Evolutionary conservation across 208 protist species (phyloP).

Genomic region (Acanthamoeba sp.): DNA sequence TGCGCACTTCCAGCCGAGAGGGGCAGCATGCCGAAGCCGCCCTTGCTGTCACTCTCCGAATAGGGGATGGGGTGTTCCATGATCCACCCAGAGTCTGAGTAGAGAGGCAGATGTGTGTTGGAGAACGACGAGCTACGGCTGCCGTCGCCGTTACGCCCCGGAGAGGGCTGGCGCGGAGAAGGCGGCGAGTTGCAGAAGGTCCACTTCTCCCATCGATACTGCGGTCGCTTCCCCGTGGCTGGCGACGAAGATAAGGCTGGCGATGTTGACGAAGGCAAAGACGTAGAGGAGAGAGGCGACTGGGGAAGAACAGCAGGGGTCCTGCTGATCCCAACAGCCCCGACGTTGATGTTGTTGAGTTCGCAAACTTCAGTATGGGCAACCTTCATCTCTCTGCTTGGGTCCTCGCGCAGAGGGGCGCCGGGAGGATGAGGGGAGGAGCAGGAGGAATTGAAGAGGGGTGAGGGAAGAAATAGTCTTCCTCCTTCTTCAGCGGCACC

Average conservation of each 20-base stretch:
- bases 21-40: not conserved
- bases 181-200: constrained; percentile 45
- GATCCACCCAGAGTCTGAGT: constrained; percentile 6
- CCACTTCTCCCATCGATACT: constrained; percentile 31
- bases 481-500: no score
- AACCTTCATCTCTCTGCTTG: no score
- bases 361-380: no score
- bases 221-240: not conserved
- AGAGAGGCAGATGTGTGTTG: not conserved
- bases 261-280: no score
- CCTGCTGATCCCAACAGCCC: no score
- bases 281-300: no score
- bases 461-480: no score
- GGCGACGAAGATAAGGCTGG: not conserved
- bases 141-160: not conserved
- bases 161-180: not conserved
- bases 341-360: not conserved
- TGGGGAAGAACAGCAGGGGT: no score
- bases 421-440: no score
- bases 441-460: no score
- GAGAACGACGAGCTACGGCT: not conserved
- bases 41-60: not conserved
- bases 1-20: not conserved
- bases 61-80: constrained; percentile 23
- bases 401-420: no score